Conservation (phyloP, 495 filamentous ascomycete species). For the Xylaria castorea region DNA sequence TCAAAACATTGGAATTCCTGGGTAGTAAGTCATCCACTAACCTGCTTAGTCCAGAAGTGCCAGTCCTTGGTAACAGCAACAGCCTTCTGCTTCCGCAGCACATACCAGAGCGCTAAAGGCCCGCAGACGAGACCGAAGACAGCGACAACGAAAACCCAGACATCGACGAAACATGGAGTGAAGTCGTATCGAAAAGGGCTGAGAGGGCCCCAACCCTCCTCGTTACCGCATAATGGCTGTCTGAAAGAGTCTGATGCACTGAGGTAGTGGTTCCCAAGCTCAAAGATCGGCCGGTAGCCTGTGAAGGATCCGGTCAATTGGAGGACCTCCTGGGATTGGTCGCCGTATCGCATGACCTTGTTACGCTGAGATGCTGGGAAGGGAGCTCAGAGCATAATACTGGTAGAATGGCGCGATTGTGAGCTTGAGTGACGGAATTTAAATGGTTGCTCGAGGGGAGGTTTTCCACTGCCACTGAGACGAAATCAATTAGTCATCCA, state of each 20-base stretch:
- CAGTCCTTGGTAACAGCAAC: constrained; percentile 79
- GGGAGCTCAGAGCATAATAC: constrained; percentile 41
- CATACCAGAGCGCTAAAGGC: constrained; percentile 73
- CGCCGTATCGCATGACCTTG: constrained; percentile 42
- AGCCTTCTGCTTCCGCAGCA: constrained; percentile 65
- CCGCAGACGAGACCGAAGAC: constrained; percentile 79
- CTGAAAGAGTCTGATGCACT: constrained; percentile 45
- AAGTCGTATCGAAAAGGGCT: constrained; percentile 86
- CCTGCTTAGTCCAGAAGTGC: constrained; percentile 94
- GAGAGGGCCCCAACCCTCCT: constrained; percentile 94
- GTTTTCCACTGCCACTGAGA: background rate
- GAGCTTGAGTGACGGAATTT: constrained; percentile 36
- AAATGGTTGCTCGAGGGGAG: constrained; percentile 1
- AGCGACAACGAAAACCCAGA: constrained; percentile 78
- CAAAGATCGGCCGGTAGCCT: constrained; percentile 51
- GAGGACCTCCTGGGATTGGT: constrained; percentile 52
- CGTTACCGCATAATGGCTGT: constrained; percentile 83
- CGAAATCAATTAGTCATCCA: constrained; percentile 27
- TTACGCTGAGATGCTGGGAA: constrained; percentile 29
- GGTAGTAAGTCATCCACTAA: constrained; percentile 48
- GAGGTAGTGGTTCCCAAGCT: constrained; percentile 56
- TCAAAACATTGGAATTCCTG: background rate
- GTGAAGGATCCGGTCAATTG: constrained; percentile 61
- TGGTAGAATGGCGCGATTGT: constrained; percentile 38
- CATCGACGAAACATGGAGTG: constrained; percentile 94